phyloP scores from a whole-genome alignment of 1,284 basidiomycete species.

The Trametes hirsuta region DNA sequence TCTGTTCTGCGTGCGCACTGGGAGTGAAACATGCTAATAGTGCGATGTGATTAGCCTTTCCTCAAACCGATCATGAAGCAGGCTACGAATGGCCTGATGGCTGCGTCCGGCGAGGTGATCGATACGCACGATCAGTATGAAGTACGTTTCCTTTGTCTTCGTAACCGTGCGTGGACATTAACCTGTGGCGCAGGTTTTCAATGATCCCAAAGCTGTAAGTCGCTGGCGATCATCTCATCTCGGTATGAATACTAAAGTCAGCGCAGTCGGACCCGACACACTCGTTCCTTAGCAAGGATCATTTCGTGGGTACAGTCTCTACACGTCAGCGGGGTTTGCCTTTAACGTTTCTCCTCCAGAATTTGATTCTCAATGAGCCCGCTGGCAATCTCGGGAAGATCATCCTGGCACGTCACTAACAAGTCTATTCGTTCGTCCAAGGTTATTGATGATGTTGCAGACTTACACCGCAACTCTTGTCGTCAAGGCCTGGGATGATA shows the following conservation, averaged over 20 bases:
- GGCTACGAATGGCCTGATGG: slow-evolving; percentile 63
- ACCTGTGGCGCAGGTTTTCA: slow-evolving; percentile 58
- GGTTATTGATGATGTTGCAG: slow-evolving; percentile 37
- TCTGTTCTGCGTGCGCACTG: too few species aligned
- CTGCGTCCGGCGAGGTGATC: slow-evolving; percentile 77
- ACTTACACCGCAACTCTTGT: slow-evolving; percentile 61
- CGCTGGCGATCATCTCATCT: accelerated
- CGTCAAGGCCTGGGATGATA: slow-evolving; percentile 86
- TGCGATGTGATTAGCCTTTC: slow-evolving; percentile 60
- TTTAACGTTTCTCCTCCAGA: slow-evolving; percentile 39
- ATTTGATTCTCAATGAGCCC: slow-evolving; percentile 78
- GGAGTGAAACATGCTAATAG: background rate
- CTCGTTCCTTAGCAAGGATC: slow-evolving; percentile 82
- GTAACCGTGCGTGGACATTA: background rate
- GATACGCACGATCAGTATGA: slow-evolving; percentile 82
- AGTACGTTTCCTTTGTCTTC: slow-evolving; percentile 32
- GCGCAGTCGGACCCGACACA: slow-evolving; percentile 82
- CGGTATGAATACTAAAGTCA: background rate
- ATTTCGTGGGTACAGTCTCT: slow-evolving; percentile 58
- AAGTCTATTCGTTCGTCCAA: background rate
- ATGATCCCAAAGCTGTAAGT: slow-evolving; percentile 73
- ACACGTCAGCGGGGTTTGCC: background rate
- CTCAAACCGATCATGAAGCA: slow-evolving; percentile 72
- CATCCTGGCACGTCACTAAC: slow-evolving; percentile 55
- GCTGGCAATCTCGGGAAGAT: slow-evolving; percentile 76